Evolutionary conservation across 2,329 filamentous ascomycete species (phyloP), one percentile per base, ranked within the genome.

Genomic region (Epichloe gansuensis): DNA sequence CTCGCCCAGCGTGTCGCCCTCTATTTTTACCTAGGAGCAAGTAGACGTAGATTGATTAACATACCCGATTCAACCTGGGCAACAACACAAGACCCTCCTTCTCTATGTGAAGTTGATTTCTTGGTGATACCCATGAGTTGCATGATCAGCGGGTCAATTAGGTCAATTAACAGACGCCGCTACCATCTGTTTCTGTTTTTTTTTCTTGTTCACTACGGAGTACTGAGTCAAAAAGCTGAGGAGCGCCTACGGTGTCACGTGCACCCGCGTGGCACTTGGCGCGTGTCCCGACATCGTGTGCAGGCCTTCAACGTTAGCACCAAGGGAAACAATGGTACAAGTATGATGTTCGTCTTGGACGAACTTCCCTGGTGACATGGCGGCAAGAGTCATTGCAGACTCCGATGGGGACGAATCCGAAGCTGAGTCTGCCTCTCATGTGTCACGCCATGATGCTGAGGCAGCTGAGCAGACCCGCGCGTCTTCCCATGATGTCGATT

Each of bases 331-430:
- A 13, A 23, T 12, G 11, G 25, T 45, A 41, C 47, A 13, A 25
- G 11, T 34, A 12, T n/a, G 5, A 21, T 23, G 5, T 9, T 5
- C 43, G 5, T 42, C 15, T 15, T 21, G 6, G 11, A 45, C 15
- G 15, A 13, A 12, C 9, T 38, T 42, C 35, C 5, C 8, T 5
- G 8, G 28, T 52, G 50, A 21, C 1, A 64, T 65, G 63, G 35
- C 55, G 12, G 56, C 55, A 17, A 50, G 54, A 21, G 56, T 67
- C 39, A 71, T 71, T 54, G 68, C 67, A 35, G 69, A 72, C 55
- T 72, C 69, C 15, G 69, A 71, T 37, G 68, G 68, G n/a, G 67
- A 70, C 23, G 51, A 55, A 42, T 51, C 47, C 7, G 51, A 48
- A 28, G 37, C 44, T 17, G 25, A 38, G 11, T 48, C 35, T 44